These are phyloP conservation scores for Coemansia sp. DNA, from an alignment of 192 early-diverging fungal genomes.

Conservation along the genomic window DNA sequence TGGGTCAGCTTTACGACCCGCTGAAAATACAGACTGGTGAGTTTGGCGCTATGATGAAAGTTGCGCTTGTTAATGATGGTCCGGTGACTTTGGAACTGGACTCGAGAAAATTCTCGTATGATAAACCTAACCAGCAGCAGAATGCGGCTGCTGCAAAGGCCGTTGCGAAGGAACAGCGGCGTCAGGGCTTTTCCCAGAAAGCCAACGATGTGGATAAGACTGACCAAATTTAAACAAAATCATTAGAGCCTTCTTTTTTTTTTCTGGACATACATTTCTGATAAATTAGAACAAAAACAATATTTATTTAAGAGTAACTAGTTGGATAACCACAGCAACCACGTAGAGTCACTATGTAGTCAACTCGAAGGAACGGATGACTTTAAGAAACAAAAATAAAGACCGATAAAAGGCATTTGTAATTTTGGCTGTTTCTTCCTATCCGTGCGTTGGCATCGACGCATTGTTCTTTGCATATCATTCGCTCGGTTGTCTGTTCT, in stretches of 20 bases:
- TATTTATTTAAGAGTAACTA: no score
- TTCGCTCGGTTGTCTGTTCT: neutral
- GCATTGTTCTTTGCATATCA: no score
- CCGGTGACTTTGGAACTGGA: constrained; percentile 64
- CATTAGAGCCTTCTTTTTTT: no score
- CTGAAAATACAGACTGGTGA: constrained; percentile 75
- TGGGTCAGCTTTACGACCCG: constrained; percentile 63
- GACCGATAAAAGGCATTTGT: no score
- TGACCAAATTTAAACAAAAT: neutral
- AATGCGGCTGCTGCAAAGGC: constrained; percentile 2
- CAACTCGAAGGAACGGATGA: no score
- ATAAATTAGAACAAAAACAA: no score
- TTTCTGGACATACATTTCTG: no score
- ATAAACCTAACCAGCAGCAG: constrained; percentile 2
- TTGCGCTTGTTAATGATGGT: constrained; percentile 84
- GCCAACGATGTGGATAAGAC: neutral
- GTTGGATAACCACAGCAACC: no score
- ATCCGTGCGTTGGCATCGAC: no score
- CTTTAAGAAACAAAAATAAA: no score
- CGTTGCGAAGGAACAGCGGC: constrained; percentile 30
- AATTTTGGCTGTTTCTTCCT: no score
- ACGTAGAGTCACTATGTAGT: no score
- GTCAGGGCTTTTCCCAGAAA: constrained; percentile 17
- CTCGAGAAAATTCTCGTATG: constrained; percentile 50
- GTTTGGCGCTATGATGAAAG: constrained; percentile 98